Evolutionary conservation across 176 grass and related monocot species (phyloP), one percentile per base, ranked within the genome.

Genomic region (Musa troglodytarum): DNA sequence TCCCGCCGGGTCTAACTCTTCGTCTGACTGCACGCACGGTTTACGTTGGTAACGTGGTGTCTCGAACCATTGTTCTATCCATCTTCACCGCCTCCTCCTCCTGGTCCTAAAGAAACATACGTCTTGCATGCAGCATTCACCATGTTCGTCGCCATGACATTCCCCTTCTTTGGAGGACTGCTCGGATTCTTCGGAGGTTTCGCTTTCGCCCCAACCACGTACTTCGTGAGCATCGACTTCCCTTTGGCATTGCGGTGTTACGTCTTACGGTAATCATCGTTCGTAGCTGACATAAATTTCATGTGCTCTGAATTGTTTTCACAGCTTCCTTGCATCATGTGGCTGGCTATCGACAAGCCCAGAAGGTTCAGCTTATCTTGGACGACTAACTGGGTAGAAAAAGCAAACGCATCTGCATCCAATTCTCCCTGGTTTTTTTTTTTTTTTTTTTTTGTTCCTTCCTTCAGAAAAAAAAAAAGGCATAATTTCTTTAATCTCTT

Each of bases 281-380:
- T 6, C 34, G 3, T 34, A 34, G 34, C 34, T 34, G 34, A 34
- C 34, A 4, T 34, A 34, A 34, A 28, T 0, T 34, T 0, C 34
- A 34, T 34, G 34, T 4, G 4, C 34, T 34, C 34, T 34, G 34
- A 34, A 34, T 34, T 57, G 21, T 59, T 19, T 59, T 19, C 57
- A 59, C 57, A 59, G 57, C 57, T 59, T 59, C 57, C 57, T n/a
- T 59, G 57, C 57, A 59, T 59, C 57, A 59, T 59, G 14, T 59
- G 57, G 57, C 57, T 59, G 7, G 14, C 57, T 8, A 59, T 59
- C 57, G 21, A n/a, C 57, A 59, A 59, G 57, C 57, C 57, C 57
- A 21, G 57, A 59, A 59, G 57, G 16, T 59, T 59, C 17, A 59
- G 57, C 15, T 59, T 59, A 9, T 59, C 57, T 8, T 59, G 57